Conservation (phyloP, 2,329 filamentous ascomycete genomes). For the Aotearoamyces nothofagi region DNA sequence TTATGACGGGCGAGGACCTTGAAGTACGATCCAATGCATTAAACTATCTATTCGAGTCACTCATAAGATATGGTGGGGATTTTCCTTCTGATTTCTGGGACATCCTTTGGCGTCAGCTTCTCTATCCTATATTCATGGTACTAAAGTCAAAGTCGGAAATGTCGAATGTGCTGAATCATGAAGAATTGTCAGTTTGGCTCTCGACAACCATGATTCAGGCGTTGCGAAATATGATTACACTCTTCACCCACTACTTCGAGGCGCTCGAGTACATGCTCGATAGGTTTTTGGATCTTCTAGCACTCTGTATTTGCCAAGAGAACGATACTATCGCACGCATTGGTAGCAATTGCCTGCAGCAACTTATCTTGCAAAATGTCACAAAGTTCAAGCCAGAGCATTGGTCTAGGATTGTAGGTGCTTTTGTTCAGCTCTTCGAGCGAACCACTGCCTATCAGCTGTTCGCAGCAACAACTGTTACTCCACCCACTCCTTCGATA, state of each 20-base stretch:
- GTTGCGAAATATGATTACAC: slow-evolving; percentile 90
- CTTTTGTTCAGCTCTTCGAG: slow-evolving; percentile 92
- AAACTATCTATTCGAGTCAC: slow-evolving; percentile 90
- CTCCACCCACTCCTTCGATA: slow-evolving; percentile 33
- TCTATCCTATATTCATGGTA: slow-evolving; percentile 98
- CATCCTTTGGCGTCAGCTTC: slow-evolving; percentile 87
- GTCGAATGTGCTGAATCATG: slow-evolving; percentile 86
- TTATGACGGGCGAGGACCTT: slow-evolving; percentile 98
- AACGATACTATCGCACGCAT: slow-evolving; percentile 98
- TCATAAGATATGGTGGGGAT: slow-evolving; percentile 78
- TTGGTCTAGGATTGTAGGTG: slow-evolving; percentile 88
- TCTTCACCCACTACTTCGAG: slow-evolving; percentile 98
- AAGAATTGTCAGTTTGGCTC: slow-evolving; percentile 95
- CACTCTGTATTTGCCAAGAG: slow-evolving; percentile 95
- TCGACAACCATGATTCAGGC: slow-evolving; percentile 99
- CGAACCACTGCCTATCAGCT: slow-evolving; percentile 89
- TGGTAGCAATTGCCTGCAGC: slow-evolving; percentile 94
- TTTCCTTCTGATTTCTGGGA: slow-evolving; percentile 97
- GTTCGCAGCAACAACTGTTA: slow-evolving; percentile 63
- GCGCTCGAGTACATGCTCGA: slow-evolving; percentile 95
- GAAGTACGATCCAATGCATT: slow-evolving; percentile 85
- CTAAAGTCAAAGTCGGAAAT: slow-evolving; percentile 92
- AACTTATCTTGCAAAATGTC: slow-evolving; percentile 92
- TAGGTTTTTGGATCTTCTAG: slow-evolving; percentile 86
- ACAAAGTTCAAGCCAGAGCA: slow-evolving; percentile 76